Conservation (phyloP, 176 grass and related monocot species). For the Leersia perrieri region DNA sequence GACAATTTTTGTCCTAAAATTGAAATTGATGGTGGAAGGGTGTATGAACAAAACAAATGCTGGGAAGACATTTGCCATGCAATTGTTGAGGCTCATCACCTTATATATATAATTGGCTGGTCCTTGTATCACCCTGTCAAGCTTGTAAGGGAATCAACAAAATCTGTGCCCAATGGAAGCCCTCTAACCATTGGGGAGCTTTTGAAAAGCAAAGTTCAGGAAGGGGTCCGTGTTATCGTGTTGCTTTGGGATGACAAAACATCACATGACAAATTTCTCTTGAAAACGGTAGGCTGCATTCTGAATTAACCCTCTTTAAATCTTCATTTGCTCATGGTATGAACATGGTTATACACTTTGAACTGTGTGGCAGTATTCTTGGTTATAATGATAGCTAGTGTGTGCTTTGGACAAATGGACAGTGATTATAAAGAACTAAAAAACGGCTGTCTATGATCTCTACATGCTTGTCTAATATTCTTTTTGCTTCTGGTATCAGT, state of each 20-base stretch:
- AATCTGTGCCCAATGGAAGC: slow-evolving; percentile 49
- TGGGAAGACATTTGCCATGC: slow-evolving; percentile 98
- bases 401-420: background rate
- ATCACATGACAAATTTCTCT: slow-evolving; percentile 83
- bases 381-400: no score
- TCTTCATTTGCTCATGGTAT: slow-evolving; percentile 18
- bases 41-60: slow-evolving; percentile 83
- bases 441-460: background rate
- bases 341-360: slow-evolving; percentile 4
- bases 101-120: slow-evolving; percentile 91
- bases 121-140: slow-evolving; percentile 77
- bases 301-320: background rate
- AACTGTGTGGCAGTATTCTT: background rate
- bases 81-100: slow-evolving; percentile 82
- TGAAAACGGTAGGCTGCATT: slow-evolving; percentile 78
- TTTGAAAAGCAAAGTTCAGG: slow-evolving; percentile 76
- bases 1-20: slow-evolving; percentile 60
- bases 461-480: slow-evolving; percentile 5
- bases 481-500: background rate
- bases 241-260: slow-evolving; percentile 99
- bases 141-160: slow-evolving; percentile 67
- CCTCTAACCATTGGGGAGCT: slow-evolving; percentile 65
- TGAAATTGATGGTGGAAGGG: slow-evolving; percentile 60
- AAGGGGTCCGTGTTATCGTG: slow-evolving; percentile 88
- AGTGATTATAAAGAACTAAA: slow-evolving; percentile 4